Percentiles rank a stretch among this genome's conserved stretches.
These are phyloP conservation scores for Trametes cinnabarina DNA, from an alignment of 768 basidiomycete genomes.

Conservation along the genomic window DNA sequence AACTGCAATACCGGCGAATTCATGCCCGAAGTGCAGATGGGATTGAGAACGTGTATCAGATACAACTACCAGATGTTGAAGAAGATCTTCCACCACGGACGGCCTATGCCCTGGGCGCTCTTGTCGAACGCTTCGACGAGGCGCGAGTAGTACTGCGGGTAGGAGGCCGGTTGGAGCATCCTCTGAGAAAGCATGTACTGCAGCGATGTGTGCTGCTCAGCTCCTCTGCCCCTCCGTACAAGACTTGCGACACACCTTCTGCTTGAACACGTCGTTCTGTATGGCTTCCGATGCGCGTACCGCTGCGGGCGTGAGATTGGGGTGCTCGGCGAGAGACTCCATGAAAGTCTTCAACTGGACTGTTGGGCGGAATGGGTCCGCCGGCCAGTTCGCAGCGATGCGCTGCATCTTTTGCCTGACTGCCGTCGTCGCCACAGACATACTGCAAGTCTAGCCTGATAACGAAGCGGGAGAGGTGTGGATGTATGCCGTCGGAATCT, in stretches of 20 bases:
- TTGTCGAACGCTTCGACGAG: conserved; percentile 73
- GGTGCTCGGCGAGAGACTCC: conserved; percentile 62
- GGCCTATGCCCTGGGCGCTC: conserved; percentile 69
- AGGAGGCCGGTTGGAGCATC: conserved; percentile 65
- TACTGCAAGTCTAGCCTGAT: background rate
- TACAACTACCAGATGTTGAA: conserved; percentile 65
- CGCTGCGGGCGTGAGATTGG: conserved; percentile 58
- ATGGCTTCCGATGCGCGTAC: conserved; percentile 60
- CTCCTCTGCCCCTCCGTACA: background rate
- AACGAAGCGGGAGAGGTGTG: background rate
- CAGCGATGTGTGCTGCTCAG: conserved; percentile 10
- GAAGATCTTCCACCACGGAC: conserved; percentile 85
- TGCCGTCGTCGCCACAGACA: conserved; percentile 33
- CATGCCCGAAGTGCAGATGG: background rate
- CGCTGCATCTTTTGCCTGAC: conserved; percentile 48
- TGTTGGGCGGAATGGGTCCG: conserved; percentile 75
- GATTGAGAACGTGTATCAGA: background rate
- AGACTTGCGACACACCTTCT: conserved; percentile 43
- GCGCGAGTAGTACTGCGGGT: conserved; percentile 70
- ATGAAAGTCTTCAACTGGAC: conserved; percentile 69
- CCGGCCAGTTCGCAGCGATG: conserved; percentile 63
- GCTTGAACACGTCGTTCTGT: conserved; percentile 51
- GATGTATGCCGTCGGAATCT: background rate
- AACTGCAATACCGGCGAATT: background rate
- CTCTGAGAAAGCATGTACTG: conserved; percentile 68